Evolutionary conservation across 2,329 filamentous ascomycete species (phyloP), one percentile per base, ranked within the genome.

Genomic region (Colletotrichum sp.): DNA sequence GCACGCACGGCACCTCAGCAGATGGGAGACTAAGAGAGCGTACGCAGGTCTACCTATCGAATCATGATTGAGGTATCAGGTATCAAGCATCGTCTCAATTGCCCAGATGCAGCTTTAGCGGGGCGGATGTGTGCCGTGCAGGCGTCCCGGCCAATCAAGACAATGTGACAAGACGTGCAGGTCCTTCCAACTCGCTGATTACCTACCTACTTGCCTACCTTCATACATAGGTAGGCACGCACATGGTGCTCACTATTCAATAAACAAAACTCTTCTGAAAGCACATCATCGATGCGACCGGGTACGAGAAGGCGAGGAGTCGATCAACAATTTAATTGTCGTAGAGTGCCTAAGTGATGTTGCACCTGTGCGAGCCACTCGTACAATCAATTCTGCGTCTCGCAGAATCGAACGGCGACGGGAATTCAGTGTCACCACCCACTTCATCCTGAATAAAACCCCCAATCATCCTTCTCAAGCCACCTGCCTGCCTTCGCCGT

Each of bases 51-150:
- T 49, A 49, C 18, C 39, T 6, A 0, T 49, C 39, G 39, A 49
- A 49, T 49, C 39, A 49, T 49, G 39, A n/a, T 0, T 1, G 39
- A 49, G 18, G 39, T n/a, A 49, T 52, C 44, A 21, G n/a, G 44
- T 52, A 52, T 52, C 44, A 52, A 52, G 49, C 21, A 67, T 34
- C 64, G 28, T 30, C 39, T 28, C 64, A 67, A 67, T 21, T 67
- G 26, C 44, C 28, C 36, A 59, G 49, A 64, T 60, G 71, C 71
- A 76, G 65, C 44, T 69, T 44, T 57, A 60, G 65, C 71, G 70
- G 74, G 64, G 71, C 70, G 64, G 65, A 34, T 65, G 64, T 74
- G 64, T 74, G 65, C 65, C 70, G 64, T 74, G 74, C 74, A 69
- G 65, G 36, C 52, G 16, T 30, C 70, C 49, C 59, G 16, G 59